Base-by-base conservation (phyloP, 257 asterid species). In the Forsythia suspensa region DNA sequence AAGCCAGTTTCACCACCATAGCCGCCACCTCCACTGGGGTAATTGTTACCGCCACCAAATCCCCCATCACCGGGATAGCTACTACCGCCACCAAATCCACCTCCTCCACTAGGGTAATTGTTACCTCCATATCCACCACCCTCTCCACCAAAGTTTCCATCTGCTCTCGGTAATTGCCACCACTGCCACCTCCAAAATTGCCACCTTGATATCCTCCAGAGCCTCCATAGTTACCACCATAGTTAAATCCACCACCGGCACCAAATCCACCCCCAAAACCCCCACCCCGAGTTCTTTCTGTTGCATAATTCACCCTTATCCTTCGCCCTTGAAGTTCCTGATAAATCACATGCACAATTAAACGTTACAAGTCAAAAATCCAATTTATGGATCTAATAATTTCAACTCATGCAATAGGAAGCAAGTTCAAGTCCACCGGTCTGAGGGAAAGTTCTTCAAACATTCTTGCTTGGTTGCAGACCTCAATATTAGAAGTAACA, bases 291-390 rank as follows among this genome's bases (percentile, higher is more conserved):
- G 91, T 77, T 71, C 15, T 88, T 41, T 88, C 94, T 12, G 88
- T 86, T 2, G 94, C 94, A 66, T 81, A 84, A 61, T 88, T 89
- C 84, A 89, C 94, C 82, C 88, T 86, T 61, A 89, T 29, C n/a
- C 59, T 81, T 43, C 94, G 83, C 40, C 94, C 92, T 36, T 88
- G 89, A 9, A 90, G 84, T 38, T 90, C 94, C 94, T 90, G 87
- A 68, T 4, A 72, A 73, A 42, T 46, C 6, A 29, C n/a, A 5
- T 9, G 6, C 52, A 74, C 8, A 16, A 39, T 71, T 38, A 82
- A 72, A 36, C 24, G 36, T 40, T 36, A 69, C 34, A 29, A 71
- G n/a, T 52, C 39, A 41, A 63, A 20, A 59, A 59, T 6, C 67
- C 67, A 59, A 8, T 59, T 59, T 59, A 59, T n/a, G 29, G 34